These are phyloP conservation scores for Candida sphagnicola DNA, from an alignment of 805 yeast species.

Conservation along the genomic window DNA sequence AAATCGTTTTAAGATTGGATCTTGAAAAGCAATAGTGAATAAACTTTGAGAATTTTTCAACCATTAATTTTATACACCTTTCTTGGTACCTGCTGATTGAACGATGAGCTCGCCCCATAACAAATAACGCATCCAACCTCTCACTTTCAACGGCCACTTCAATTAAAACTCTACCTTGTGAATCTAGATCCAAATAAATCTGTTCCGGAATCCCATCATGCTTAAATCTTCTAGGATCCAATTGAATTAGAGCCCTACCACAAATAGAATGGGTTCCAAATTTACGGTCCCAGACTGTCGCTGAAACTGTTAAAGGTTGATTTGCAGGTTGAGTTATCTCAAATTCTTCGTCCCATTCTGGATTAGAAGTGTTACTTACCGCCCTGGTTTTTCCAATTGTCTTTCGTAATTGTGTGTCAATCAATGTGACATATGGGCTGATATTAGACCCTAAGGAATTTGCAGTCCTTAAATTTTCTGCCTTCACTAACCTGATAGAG, in stretches of 20 bases:
- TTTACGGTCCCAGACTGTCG: constrained; percentile 69
- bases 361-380: constrained; percentile 56
- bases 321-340: constrained; percentile 46
- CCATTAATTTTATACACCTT: constrained; percentile 63
- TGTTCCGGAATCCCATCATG: constrained; percentile 70
- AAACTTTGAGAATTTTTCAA: constrained; percentile 65
- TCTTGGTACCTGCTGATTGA: constrained; percentile 61
- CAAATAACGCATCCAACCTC: constrained; percentile 73
- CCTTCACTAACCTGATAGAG: constrained; percentile 58
- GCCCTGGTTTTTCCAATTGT: constrained; percentile 70
- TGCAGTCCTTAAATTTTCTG: constrained; percentile 53
- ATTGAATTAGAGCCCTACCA: constrained; percentile 57
- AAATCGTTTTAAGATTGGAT: constrained; percentile 50
- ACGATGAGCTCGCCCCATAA: constrained; percentile 72
- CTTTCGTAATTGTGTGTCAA: constrained; percentile 50
- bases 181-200: constrained; percentile 53
- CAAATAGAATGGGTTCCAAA: constrained; percentile 56
- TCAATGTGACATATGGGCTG: constrained; percentile 59
- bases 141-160: constrained; percentile 78
- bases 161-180: constrained; percentile 64
- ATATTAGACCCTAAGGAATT: constrained; percentile 35
- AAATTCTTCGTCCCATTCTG: constrained; percentile 86
- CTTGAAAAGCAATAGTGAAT: constrained; percentile 57
- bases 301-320: constrained; percentile 44
- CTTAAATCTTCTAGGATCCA: constrained; percentile 60